These are phyloP conservation scores for Halenospora varia DNA, from an alignment of 495 filamentous ascomycete species.

Conservation along the genomic window DNA sequence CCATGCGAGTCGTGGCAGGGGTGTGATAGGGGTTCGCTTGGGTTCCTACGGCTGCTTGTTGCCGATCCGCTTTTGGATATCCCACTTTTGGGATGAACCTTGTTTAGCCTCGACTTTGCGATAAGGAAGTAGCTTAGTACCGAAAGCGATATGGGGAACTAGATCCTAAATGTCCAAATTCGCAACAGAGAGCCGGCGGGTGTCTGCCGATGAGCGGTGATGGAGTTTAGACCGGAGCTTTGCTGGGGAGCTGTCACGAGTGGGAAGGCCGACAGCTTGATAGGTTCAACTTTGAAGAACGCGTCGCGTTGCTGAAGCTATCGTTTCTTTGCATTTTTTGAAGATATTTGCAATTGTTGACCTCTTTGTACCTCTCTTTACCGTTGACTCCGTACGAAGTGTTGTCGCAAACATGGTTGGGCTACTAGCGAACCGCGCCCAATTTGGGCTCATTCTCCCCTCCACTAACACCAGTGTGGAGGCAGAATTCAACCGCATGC, in stretches of 20 bases:
- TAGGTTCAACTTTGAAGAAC: background rate
- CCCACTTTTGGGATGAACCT: background rate
- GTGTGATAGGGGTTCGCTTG: no score
- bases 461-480: slow-evolving; percentile 13
- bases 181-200: background rate
- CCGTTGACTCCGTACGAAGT: no score
- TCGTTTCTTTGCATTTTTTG: background rate
- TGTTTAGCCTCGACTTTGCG: no score
- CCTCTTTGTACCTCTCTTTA: background rate
- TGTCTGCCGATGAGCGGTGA: background rate
- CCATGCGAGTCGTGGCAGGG: no score
- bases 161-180: background rate
- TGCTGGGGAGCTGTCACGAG: background rate
- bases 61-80: background rate
- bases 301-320: background rate
- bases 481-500: slow-evolving; percentile 12
- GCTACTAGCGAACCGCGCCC: slow-evolving; percentile 9
- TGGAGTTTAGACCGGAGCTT: no score
- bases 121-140: background rate
- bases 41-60: background rate
- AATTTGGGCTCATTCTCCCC: slow-evolving; percentile 13
- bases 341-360: background rate
- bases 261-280: background rate
- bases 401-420: slow-evolving; percentile 10
- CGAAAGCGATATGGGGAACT: background rate